Evolutionary conservation across 768 basidiomycete species (phyloP).

Genomic region (Pseudohyphozyma bogoriensis): DNA sequence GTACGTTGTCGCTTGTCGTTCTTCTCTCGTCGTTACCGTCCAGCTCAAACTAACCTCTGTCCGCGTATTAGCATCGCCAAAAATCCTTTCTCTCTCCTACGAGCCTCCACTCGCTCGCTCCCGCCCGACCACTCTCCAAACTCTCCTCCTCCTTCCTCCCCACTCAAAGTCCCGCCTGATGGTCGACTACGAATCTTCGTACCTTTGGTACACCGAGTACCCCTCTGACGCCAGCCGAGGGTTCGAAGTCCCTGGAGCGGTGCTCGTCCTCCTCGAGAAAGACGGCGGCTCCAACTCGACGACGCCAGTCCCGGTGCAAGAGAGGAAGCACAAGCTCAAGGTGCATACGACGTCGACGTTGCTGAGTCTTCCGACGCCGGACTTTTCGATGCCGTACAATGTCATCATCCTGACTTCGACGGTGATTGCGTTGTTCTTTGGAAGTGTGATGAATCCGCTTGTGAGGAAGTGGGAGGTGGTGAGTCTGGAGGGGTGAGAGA

Average conservation of each 20-base stretch:
- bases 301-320: background rate
- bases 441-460: conserved; percentile 77
- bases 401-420: conserved; percentile 83
- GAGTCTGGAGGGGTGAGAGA: conserved; percentile 22
- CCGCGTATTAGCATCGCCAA: background rate
- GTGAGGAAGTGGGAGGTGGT: conserved; percentile 61
- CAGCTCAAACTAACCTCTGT: background rate
- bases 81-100: conserved; percentile 52
- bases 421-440: conserved; percentile 83
- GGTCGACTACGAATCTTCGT: conserved; percentile 69
- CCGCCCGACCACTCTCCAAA: conserved; percentile 70
- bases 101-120: conserved; percentile 55
- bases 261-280: conserved; percentile 43
- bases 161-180: conserved; percentile 53
- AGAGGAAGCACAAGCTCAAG: conserved; percentile 31
- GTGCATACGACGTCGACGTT: conserved; percentile 75
- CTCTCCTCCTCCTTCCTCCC: conserved; percentile 59
- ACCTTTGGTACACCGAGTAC: conserved; percentile 88
- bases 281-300: conserved; percentile 12
- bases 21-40: no score
- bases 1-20: background rate
- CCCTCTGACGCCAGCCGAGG: conserved; percentile 91
- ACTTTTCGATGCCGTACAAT: conserved; percentile 99
- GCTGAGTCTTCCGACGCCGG: conserved; percentile 91
- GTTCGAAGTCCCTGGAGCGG: conserved; percentile 83